A percentile compares a stretch with the other conserved stretches of the same genome.
Evolutionary conservation across 2,329 filamentous ascomycete genomes (phyloP).

Genomic region (Pseudogymnoascus sp.): DNA sequence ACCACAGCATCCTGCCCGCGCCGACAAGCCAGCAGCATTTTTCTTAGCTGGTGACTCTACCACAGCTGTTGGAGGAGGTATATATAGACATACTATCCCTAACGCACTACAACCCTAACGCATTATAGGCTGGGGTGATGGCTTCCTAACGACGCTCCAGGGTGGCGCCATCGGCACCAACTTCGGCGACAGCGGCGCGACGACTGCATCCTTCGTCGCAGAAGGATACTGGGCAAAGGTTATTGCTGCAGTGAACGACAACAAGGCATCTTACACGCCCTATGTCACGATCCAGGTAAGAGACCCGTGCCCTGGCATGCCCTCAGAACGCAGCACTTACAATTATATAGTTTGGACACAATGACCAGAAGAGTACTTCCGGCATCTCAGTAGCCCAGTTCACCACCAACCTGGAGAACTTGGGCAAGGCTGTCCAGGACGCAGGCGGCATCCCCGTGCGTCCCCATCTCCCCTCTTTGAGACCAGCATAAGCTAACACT

Average conservation of each 20-base stretch:
- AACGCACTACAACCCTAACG: constrained; percentile 12
- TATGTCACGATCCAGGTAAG: constrained; percentile 39
- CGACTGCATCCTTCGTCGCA: constrained; percentile 36
- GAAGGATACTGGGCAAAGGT: constrained; percentile 37
- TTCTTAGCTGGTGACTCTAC: constrained; percentile 32
- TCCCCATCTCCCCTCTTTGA: background rate
- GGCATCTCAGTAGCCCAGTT: constrained; percentile 31
- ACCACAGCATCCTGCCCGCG: background rate
- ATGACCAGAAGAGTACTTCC: constrained; percentile 37
- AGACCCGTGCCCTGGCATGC: too few species aligned
- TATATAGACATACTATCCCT: background rate
- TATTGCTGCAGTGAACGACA: constrained; percentile 27
- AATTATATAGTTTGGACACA: constrained; percentile 35
- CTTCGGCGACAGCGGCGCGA: constrained; percentile 36
- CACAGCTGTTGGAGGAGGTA: constrained; percentile 18
- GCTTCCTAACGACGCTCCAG: constrained; percentile 37
- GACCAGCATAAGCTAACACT: background rate
- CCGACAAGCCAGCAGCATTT: constrained; percentile 24
- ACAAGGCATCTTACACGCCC: constrained; percentile 27
- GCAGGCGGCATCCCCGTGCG: constrained; percentile 21
- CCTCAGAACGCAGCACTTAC: background rate
- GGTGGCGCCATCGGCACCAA: constrained; percentile 35
- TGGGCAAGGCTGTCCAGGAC: constrained; percentile 19
- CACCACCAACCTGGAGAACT: constrained; percentile 33
- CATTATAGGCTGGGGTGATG: constrained; percentile 36